Conservation (phyloP, 2,329 filamentous ascomycete genomes). For the Aspergillus sp. region DNA sequence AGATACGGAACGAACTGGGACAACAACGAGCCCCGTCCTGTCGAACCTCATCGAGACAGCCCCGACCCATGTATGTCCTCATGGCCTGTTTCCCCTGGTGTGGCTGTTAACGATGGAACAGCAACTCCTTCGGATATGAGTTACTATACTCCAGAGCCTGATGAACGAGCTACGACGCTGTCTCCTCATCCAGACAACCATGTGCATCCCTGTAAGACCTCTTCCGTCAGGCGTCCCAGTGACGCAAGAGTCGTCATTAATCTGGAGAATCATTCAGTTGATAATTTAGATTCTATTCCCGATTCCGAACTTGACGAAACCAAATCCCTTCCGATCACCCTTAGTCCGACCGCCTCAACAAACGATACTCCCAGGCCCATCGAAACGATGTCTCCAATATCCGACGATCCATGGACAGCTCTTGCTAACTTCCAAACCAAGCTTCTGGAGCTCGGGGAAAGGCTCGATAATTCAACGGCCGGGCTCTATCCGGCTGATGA, state of each 20-base stretch:
- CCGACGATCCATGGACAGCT: constrained; percentile 15
- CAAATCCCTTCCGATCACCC: constrained; percentile 20
- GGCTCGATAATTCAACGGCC: constrained; percentile 19
- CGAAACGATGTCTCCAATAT: background rate
- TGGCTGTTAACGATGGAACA: constrained; percentile 13
- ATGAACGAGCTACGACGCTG: constrained; percentile 28
- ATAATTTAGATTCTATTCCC: constrained; percentile 25
- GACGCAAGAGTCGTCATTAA: constrained; percentile 7
- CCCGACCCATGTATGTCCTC: constrained; percentile 33
- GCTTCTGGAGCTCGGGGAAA: constrained; percentile 17
- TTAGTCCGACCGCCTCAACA: constrained; percentile 11
- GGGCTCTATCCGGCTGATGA: constrained; percentile 17
- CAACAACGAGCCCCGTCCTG: constrained; percentile 16
- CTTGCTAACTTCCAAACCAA: constrained; percentile 19
- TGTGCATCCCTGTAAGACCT: constrained; percentile 26
- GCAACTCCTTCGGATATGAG: constrained; percentile 40
- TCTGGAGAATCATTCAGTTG: constrained; percentile 19
- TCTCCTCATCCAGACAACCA: constrained; percentile 30
- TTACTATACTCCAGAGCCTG: constrained; percentile 37
- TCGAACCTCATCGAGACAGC: constrained; percentile 23
- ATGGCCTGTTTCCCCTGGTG: background rate
- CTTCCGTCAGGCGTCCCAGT: constrained; percentile 9
- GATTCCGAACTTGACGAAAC: constrained; percentile 29
- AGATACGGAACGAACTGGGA: constrained; percentile 32
- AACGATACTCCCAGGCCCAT: constrained; percentile 15